Conservation (phyloP, 495 filamentous ascomycete species). For the Neurospora tetraspora region DNA sequence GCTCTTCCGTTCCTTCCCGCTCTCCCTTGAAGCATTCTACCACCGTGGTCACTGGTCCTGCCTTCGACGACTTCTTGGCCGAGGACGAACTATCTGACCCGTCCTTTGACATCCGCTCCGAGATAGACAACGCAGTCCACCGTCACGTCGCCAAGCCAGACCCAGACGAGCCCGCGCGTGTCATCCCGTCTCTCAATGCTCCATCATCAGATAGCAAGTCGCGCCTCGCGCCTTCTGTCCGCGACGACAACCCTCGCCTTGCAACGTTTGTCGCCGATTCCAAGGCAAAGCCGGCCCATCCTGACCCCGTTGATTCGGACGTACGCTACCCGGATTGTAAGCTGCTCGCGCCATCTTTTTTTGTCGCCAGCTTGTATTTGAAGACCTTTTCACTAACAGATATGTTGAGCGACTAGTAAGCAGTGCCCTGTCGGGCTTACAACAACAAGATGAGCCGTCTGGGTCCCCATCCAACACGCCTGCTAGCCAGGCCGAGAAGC, state of each 20-base stretch:
- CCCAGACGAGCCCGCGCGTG: not conserved
- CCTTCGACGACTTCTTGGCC: slow-evolving; percentile 6
- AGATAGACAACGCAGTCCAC: not conserved
- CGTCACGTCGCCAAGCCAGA: not conserved
- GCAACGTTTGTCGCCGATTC: slow-evolving; percentile 11
- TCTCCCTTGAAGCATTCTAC: not conserved
- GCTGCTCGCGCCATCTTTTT: slow-evolving; percentile 6
- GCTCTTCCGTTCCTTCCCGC: not conserved
- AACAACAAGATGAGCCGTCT: not conserved
- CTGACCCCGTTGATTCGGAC: slow-evolving; percentile 7
- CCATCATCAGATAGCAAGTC: not conserved
- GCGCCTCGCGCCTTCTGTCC: slow-evolving; percentile 8
- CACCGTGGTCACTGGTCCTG: not conserved
- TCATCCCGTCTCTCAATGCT: not conserved
- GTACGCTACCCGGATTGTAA: slow-evolving; percentile 39
- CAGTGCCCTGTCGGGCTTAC: slow-evolving; percentile 23
- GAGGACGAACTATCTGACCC: slow-evolving; percentile 12
- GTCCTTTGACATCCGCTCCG: slow-evolving; percentile 10
- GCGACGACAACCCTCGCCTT: not conserved
- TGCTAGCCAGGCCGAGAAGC: not conserved
- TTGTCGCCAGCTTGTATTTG: not conserved
- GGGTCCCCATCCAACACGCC: not conserved
- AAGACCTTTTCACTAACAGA: slow-evolving; percentile 34
- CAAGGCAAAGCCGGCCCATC: slow-evolving; percentile 4
- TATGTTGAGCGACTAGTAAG: slow-evolving; percentile 58